These are phyloP conservation scores for Rhinocladiella similis DNA, from an alignment of 2,329 filamentous ascomycete species.

Conservation along the genomic window DNA sequence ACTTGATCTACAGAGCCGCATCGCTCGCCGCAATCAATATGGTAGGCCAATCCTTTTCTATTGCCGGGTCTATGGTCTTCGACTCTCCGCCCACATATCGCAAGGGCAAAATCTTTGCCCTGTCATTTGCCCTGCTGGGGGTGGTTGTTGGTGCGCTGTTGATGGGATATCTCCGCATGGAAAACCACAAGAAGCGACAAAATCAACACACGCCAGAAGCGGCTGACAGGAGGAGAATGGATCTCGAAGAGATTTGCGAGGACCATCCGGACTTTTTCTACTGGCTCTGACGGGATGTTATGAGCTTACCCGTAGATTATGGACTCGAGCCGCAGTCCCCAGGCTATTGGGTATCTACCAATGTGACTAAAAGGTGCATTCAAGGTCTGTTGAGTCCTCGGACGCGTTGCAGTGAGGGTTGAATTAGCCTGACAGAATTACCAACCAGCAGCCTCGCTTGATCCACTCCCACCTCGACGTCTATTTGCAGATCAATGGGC, in stretches of 20 bases:
- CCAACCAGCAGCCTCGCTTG: too few species aligned
- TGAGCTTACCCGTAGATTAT: too few species aligned
- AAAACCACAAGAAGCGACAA: background rate
- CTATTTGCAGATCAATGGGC: too few species aligned
- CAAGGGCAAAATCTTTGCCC: background rate
- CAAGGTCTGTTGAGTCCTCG: too few species aligned
- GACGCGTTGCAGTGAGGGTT: too few species aligned
- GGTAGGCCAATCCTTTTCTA: background rate
- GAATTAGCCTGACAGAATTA: too few species aligned
- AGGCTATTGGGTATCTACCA: too few species aligned
- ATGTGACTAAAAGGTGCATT: too few species aligned
- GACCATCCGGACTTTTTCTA: slow-evolving; percentile 4
- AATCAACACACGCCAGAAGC: background rate
- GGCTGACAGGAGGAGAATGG: background rate
- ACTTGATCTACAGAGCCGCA: background rate
- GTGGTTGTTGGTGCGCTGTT: background rate
- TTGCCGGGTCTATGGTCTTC: background rate
- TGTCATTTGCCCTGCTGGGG: background rate
- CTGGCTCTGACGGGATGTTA: background rate
- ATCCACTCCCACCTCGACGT: too few species aligned
- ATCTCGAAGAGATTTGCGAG: slow-evolving; percentile 4
- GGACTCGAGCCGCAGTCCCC: too few species aligned
- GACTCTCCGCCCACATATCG: background rate
- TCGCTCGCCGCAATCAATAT: background rate
- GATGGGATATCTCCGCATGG: background rate